Percentiles rank a stretch among this genome's conserved stretches.
These are phyloP conservation scores for Jacaranda copaia DNA, from an alignment of 257 asterid species.

Conservation along the genomic window DNA sequence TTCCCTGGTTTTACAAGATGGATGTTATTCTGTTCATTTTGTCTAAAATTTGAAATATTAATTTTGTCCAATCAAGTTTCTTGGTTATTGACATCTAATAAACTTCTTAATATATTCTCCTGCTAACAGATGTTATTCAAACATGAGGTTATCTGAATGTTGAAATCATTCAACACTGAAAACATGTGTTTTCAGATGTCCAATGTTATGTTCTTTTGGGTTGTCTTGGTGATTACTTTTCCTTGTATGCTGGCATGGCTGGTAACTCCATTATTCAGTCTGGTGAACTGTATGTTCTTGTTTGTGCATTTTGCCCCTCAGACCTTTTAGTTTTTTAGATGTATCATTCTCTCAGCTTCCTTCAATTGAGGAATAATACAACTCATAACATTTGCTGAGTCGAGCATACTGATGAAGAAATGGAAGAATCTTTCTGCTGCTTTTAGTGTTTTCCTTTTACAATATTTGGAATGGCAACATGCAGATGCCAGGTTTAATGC, in stretches of 20 bases:
- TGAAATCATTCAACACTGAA: conserved; percentile 15
- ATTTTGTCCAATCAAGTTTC: not conserved
- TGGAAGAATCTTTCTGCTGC: not conserved
- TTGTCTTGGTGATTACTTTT: not conserved
- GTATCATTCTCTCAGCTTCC: conserved; percentile 20
- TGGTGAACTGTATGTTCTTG: not conserved
- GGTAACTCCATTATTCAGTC: not conserved
- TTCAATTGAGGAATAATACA: not conserved
- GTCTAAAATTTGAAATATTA: not conserved
- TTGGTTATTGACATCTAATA: conserved; percentile 11
- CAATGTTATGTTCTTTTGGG: not conserved
- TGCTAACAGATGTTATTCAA: conserved; percentile 20
- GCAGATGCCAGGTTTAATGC: conserved; percentile 76
- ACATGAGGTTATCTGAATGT: conserved; percentile 8
- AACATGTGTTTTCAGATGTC: not conserved
- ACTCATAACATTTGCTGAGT: not conserved
- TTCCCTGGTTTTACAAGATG: not conserved
- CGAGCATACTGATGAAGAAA: not conserved
- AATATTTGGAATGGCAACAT: conserved; percentile 33
- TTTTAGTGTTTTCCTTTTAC: conserved; percentile 32
- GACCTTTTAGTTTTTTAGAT: not conserved
- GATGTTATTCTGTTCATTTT: not conserved
- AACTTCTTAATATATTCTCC: conserved; percentile 13
- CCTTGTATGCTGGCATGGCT: conserved; percentile 22
- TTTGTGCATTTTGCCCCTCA: not conserved